Evolutionary conservation across 2,329 filamentous ascomycete genomes (phyloP), one percentile per base, ranked within the genome.

Genomic region (Drechslerella coelobrocha): DNA sequence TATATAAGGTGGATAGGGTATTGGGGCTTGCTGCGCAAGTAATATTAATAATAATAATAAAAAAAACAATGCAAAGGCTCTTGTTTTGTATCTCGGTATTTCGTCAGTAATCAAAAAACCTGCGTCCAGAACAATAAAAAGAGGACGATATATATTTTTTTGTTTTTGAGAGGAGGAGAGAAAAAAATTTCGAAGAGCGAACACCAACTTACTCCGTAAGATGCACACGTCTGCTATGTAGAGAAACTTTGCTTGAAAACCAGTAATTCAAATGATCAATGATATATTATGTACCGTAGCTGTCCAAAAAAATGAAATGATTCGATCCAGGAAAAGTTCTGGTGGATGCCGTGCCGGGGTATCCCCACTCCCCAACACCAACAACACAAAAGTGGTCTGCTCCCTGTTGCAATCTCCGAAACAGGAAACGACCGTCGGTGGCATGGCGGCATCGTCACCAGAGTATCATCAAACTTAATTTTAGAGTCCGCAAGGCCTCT

Each of bases 391-490:
- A 48, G 23, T 6, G 2, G n/a, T 7, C 17, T 29, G 2, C 19
- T 39, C 45, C 17, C 60, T 69, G 65, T 69, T 69, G 65, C 53
- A 69, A 62, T 69, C 57, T 69, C 65, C 65, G 54, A 69, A 69
- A 69, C 65, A 62, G 65, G 65, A 69, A 69, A 69, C 50, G 57
- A 69, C 47, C 51, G 31, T 53, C 51, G 45, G 45, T 52, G 37
- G 21, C 37, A 60, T n/a, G n/a, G n/a, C n/a, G n/a, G 43, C 65
- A 61, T 45, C 34, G 43, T 45, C 39, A 54, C 14, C 29, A 47
- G 34, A 26, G 41, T 59, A 59, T 59, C 54, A 48, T 23, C 14
- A 19, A 51, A n/a, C 47, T 48, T 60, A 61, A 45, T 34, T 48
- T 47, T 54, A 60, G 54, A 21, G 8, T 19, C 19, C 23, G 19